These are phyloP conservation scores for Glebionis coronaria DNA, from an alignment of 129 eudicot species.

Conservation along the genomic window DNA sequence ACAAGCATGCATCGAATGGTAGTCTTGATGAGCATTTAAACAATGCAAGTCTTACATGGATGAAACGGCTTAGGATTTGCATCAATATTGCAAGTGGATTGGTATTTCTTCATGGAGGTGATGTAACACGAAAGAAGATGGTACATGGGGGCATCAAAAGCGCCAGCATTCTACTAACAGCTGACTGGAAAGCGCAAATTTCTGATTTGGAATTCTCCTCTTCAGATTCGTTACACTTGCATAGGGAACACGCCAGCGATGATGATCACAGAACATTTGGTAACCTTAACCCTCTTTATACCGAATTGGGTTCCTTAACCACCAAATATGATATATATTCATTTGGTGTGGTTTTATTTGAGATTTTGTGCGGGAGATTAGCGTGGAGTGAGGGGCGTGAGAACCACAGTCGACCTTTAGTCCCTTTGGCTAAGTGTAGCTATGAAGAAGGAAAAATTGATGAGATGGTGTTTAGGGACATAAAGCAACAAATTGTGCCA, in stretches of 20 bases:
- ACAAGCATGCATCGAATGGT: not conserved
- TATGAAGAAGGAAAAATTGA: not conserved
- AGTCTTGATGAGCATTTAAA: not conserved
- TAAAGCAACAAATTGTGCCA: constrained; percentile 7
- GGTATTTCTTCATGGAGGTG: not conserved
- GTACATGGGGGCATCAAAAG: not conserved
- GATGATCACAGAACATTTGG: not conserved
- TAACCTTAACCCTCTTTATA: not conserved
- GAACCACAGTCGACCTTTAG: not conserved
- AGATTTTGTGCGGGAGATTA: not conserved
- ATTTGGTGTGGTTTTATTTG: constrained; percentile 1
- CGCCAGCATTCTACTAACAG: not conserved
- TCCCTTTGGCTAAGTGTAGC: not conserved
- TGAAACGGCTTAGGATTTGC: not conserved
- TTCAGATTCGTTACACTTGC: not conserved
- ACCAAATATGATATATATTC: not conserved
- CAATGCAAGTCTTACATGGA: not conserved
- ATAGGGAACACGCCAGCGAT: not conserved
- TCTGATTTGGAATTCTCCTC: not conserved
- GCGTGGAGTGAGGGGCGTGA: not conserved
- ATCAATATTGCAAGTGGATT: not conserved
- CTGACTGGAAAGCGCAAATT: not conserved
- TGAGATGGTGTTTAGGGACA: constrained; percentile 6
- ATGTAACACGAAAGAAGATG: not conserved
- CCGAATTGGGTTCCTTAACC: not conserved